Evolutionary conservation across 129 eudicot species (phyloP).

Genomic region (Lactuca sativa): DNA sequence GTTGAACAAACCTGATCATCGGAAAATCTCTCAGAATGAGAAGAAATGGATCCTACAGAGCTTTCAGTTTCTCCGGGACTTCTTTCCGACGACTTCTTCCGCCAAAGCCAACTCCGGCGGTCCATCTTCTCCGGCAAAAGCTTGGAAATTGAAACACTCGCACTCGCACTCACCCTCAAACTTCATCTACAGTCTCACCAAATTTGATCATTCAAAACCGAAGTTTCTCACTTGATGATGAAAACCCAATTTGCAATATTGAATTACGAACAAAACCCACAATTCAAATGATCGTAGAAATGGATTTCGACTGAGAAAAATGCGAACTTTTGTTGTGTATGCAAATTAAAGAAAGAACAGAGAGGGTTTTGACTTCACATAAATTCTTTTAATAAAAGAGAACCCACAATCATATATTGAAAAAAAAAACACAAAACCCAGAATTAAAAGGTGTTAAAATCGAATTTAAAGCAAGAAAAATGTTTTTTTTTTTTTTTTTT

Average conservation of each 20-base stretch:
- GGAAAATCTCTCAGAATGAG: constrained; percentile 36
- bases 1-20: constrained; percentile 37
- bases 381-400: background rate
- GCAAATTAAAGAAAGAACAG: constrained; percentile 19
- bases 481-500: constrained; percentile 19
- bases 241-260: constrained; percentile 20
- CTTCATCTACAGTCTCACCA: constrained; percentile 33
- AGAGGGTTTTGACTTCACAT: constrained; percentile 20
- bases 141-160: constrained; percentile 4
- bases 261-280: constrained; percentile 25
- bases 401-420: constrained; percentile 22
- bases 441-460: constrained; percentile 22
- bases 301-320: constrained; percentile 6
- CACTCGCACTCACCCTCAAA: constrained; percentile 27
- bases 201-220: constrained; percentile 24
- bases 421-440: constrained; percentile 14
- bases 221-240: constrained; percentile 12
- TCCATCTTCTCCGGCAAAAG: constrained; percentile 32
- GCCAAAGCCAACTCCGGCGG: constrained; percentile 47
- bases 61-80: constrained; percentile 38
- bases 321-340: constrained; percentile 6
- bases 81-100: constrained; percentile 36
- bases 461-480: constrained; percentile 8
- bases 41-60: constrained; percentile 26
- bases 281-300: background rate